Evolutionary conservation across 495 filamentous ascomycete genomes (phyloP).

Genomic region (Barbatosphaeria neglecta): DNA sequence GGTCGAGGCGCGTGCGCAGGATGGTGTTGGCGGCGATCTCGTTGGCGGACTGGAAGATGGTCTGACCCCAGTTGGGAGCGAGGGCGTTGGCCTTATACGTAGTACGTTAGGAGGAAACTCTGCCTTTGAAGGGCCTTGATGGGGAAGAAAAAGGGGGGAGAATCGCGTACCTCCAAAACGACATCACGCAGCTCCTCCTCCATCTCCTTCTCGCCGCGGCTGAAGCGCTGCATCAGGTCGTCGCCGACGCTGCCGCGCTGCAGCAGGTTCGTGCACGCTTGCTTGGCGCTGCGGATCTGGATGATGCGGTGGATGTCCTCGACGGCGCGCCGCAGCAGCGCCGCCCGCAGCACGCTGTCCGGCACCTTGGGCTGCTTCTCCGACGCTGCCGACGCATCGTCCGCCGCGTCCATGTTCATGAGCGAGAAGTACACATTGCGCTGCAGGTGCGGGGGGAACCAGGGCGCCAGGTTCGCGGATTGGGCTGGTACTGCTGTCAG

Average conservation of each 20-base stretch:
- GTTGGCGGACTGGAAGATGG: slow-evolving; percentile 86
- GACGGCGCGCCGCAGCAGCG: slow-evolving; percentile 76
- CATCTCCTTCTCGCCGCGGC: slow-evolving; percentile 89
- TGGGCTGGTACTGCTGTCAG: slow-evolving; percentile 37
- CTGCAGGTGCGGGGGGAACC: slow-evolving; percentile 82
- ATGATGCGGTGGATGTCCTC: slow-evolving; percentile 90
- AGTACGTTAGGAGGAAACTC: slow-evolving; percentile 4
- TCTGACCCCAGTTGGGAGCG: slow-evolving; percentile 74
- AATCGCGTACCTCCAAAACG: slow-evolving; percentile 62
- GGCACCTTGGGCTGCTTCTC: slow-evolving; percentile 67
- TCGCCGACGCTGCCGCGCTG: slow-evolving; percentile 90
- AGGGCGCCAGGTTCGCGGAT: slow-evolving; percentile 73
- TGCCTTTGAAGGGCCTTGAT: no score
- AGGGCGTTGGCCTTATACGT: slow-evolving; percentile 67
- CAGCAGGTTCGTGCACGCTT: slow-evolving; percentile 66
- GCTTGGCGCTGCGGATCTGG: slow-evolving; percentile 72
- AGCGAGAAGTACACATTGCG: slow-evolving; percentile 91
- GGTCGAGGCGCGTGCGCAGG: slow-evolving; percentile 62
- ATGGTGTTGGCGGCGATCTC: slow-evolving; percentile 69
- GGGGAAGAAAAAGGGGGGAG: neutral
- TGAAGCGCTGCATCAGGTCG: slow-evolving; percentile 89
- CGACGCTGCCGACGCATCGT: no score
- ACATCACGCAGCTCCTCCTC: slow-evolving; percentile 92
- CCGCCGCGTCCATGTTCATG: slow-evolving; percentile 67
- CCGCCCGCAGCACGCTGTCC: slow-evolving; percentile 76